Conservation (phyloP, 202 grass and related monocot genomes). For the Brachypodium distachyon region DNA sequence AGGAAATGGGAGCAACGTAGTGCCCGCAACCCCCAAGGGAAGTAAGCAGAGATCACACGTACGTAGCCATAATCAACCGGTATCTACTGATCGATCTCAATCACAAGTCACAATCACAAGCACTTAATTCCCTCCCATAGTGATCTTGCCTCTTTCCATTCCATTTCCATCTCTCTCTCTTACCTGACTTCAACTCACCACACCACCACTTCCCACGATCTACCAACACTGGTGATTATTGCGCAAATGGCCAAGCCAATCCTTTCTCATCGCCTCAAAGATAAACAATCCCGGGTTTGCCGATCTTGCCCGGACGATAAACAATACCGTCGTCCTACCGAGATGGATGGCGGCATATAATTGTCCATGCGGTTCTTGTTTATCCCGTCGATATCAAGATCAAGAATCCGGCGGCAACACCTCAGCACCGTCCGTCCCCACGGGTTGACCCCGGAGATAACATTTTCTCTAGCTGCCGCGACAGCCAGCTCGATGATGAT, state of each 20-base stretch:
- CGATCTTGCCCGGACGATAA: constrained; percentile 26
- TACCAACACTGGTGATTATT: constrained; percentile 33
- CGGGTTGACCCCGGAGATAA: constrained; percentile 37
- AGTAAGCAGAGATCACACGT: constrained; percentile 27
- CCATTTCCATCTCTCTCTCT: too few species aligned
- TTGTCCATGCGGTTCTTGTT: constrained; percentile 37
- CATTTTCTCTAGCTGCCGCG: neutral
- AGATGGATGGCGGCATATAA: constrained; percentile 31
- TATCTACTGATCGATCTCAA: constrained; percentile 12
- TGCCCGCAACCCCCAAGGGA: constrained; percentile 27
- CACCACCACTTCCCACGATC: constrained; percentile 54
- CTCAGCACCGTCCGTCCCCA: constrained; percentile 27
- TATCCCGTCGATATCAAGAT: constrained; percentile 41
- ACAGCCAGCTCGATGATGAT: constrained; percentile 28
- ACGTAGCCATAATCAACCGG: constrained; percentile 13
- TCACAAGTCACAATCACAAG: constrained; percentile 6
- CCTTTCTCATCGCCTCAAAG: neutral
- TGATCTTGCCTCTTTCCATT: neutral
- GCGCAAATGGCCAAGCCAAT: constrained; percentile 29
- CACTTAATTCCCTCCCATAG: neutral
- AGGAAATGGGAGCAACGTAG: constrained; percentile 15
- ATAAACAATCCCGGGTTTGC: constrained; percentile 37
- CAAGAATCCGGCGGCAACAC: constrained; percentile 32
- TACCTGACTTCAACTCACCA: constrained; percentile 6
- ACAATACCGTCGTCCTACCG: constrained; percentile 14